Percentiles rank a stretch among this genome's conserved stretches.
Evolutionary conservation across 345 rosid species (phyloP).

Genomic region (Schrenkiella parvula): DNA sequence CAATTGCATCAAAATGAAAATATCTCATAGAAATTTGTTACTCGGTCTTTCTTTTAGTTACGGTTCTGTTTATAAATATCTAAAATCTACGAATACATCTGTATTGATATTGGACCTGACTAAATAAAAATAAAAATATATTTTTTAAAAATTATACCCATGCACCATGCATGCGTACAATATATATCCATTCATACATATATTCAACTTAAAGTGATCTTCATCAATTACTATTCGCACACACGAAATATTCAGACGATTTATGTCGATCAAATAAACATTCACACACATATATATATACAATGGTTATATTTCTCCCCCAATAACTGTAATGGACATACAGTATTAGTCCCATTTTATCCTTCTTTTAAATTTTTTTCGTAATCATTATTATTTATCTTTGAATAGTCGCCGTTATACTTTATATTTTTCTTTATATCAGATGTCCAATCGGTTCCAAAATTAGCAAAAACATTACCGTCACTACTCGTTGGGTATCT

Average conservation of each 20-base stretch:
- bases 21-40: neutral
- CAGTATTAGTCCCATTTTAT: slow-evolving; percentile 7
- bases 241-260: neutral
- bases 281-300: neutral
- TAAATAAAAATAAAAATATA: neutral
- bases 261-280: neutral
- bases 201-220: neutral
- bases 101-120: neutral
- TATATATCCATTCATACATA: neutral
- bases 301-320: neutral
- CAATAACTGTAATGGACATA: neutral
- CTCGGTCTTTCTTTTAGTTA: neutral
- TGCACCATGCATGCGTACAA: no score
- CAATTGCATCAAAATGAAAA: neutral
- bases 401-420: neutral
- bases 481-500: neutral
- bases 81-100: neutral
- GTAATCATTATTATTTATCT: neutral
- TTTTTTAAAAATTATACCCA: no score
- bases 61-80: neutral
- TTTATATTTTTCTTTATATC: neutral
- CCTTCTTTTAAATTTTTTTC: neutral
- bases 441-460: neutral
- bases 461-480: neutral
- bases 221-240: neutral